Evolutionary conservation across 2,329 filamentous ascomycete species (phyloP), one percentile per base, ranked within the genome.

Genomic region (Acrocalymma vagum): DNA sequence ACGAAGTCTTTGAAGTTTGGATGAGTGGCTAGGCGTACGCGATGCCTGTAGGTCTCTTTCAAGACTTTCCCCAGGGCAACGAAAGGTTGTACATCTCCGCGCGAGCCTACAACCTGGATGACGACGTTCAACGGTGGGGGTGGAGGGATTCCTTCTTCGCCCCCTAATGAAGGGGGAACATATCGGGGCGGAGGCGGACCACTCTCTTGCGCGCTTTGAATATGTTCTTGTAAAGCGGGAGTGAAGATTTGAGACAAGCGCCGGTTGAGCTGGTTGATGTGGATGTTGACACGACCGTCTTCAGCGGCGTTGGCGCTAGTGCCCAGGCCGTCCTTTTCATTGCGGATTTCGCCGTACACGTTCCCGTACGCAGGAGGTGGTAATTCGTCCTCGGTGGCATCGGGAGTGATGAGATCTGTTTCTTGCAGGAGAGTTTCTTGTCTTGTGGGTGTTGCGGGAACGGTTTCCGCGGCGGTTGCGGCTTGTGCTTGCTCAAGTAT

Each of bases 1-100:
- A 51, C 61, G 20, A 52, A 50, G 38, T 45, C 42, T 25, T 45
- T 49, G 42, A 62, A 58, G 6, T 44, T 30, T n/a, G 35, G 40
- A 46, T 65, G 62, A 7, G 62, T 65, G 32, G 60, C 62, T 18
- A 65, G 48, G 13, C 62, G 51, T 21, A 65, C 58, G 28, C 62
- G 43, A 32, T 65, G 62, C 5, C 49, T 45, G 35, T 61, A 44
- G 4, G 41, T 29, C 14, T 39, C 43, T 16, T 58, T 67, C 0
- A 84, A 58, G n/a, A 76, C 69, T 25, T 72, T 76, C 0, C 79
- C 82, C 3, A 85, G 71, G 0, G 81, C 79, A 35, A 85, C 69
- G 41, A 85, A 84, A 0, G 81, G 81, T 41, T 85, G 82, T 2
- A 82, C 77, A 55, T 82, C 79, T 6, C 79, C 79, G 35, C 76